Percentiles rank a stretch among this genome's conserved stretches.
phyloP scores from a whole-genome alignment of 192 early-diverging fungal species.

The Borealophlyctis nickersoniae region DNA sequence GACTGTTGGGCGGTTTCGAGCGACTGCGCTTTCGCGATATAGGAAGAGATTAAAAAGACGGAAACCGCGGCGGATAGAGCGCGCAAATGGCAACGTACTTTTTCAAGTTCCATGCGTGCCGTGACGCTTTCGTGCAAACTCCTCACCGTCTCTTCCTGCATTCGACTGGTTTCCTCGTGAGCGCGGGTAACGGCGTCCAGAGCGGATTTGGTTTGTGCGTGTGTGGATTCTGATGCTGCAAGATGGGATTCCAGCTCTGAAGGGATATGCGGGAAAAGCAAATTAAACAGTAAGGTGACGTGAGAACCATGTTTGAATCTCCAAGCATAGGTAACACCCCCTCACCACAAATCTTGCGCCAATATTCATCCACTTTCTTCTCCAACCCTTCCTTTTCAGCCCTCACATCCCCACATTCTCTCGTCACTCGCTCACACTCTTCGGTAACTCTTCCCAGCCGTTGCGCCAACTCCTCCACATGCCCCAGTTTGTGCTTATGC shows the following conservation, averaged over 20 bases:
- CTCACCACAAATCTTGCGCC: neutral
- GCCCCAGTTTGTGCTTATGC: neutral
- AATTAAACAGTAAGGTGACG: too few relatives aligned
- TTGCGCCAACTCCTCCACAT: neutral
- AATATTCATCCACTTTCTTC: neutral
- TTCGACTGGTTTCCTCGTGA: neutral
- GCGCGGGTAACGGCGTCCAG: neutral
- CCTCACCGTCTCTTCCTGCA: neutral
- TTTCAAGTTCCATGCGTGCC: too few relatives aligned
- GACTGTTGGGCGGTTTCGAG: neutral
- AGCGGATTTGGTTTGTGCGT: neutral
- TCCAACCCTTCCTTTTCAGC: neutral
- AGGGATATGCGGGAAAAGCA: neutral
- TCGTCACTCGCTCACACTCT: neutral
- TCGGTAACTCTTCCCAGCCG: neutral
- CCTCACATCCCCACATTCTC: slow-evolving; percentile 1
- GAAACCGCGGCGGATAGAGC: neutral
- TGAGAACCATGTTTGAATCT: too few relatives aligned
- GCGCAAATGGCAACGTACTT: too few relatives aligned
- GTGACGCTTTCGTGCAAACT: too few relatives aligned
- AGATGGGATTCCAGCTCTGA: neutral
- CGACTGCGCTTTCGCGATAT: neutral
- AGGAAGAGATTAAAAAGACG: neutral
- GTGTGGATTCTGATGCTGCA: neutral
- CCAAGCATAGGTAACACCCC: neutral